phyloP scores from a whole-genome alignment of 176 grass and related monocot genomes.

The Triticum turgidum region DNA sequence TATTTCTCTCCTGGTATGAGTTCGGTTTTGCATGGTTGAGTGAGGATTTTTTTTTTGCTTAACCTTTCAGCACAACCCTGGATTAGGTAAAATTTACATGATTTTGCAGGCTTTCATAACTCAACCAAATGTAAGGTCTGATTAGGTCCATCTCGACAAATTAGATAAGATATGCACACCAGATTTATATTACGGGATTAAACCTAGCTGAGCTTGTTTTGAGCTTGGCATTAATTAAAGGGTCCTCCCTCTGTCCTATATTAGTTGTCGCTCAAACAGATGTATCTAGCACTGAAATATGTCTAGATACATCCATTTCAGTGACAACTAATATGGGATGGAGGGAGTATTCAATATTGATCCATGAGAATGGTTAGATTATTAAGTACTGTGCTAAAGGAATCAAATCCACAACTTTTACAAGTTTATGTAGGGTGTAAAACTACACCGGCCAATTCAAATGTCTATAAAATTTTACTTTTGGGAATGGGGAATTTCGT shows the following conservation, averaged over 20 bases:
- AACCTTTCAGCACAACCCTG: not conserved
- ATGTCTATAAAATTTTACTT: not conserved
- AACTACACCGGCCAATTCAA: not conserved
- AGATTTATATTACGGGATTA: not conserved
- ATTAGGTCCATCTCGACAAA: not conserved
- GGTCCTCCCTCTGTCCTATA: not conserved
- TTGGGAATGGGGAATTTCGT: not conserved
- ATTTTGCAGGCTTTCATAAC: constrained; percentile 14
- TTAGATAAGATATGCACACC: not conserved
- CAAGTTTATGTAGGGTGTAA: not conserved
- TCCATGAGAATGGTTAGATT: not conserved
- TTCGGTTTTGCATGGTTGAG: constrained; percentile 1
- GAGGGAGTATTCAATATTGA: not conserved
- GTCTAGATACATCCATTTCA: no score
- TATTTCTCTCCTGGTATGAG: not conserved
- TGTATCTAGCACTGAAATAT: no score
- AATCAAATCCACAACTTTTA: not conserved
- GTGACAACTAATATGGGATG: no score
- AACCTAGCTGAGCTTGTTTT: constrained; percentile 2
- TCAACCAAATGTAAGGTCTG: not conserved
- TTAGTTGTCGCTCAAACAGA: not conserved
- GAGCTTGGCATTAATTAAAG: not conserved
- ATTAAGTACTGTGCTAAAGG: not conserved
- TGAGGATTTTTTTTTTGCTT: not conserved
- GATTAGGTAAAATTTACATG: constrained; percentile 64